Evolutionary conservation across 2,329 filamentous ascomycete species (phyloP).

Genomic region (Colletotrichum spinosum): DNA sequence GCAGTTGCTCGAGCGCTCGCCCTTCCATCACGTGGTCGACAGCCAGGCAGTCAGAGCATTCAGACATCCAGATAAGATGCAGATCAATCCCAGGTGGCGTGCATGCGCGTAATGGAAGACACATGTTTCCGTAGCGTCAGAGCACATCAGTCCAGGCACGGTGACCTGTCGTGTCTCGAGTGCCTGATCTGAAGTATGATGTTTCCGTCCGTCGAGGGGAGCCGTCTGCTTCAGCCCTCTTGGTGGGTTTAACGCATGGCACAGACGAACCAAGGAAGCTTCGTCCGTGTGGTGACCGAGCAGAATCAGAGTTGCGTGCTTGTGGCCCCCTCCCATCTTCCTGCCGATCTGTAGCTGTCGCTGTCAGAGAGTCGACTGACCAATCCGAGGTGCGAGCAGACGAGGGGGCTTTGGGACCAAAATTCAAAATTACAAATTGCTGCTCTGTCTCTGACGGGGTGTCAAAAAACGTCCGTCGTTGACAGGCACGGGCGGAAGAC

Average conservation of each 20-base stretch:
- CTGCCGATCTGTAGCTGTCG: not conserved
- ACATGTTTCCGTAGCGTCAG: too few relatives aligned
- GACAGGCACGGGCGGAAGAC: conserved; percentile 18
- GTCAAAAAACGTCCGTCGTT: conserved; percentile 29
- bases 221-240: conserved; percentile 6
- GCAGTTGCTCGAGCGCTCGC: conserved; percentile 8
- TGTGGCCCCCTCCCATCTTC: conserved; percentile 21
- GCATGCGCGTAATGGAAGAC: too few relatives aligned
- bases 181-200: conserved; percentile 23
- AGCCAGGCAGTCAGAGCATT: too few relatives aligned
- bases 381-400: conserved; percentile 27
- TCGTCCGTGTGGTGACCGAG: not conserved
- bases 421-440: conserved; percentile 24
- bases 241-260: conserved; percentile 10
- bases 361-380: conserved; percentile 23
- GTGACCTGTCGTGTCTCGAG: conserved; percentile 22
- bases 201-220: conserved; percentile 8
- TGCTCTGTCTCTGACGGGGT: conserved; percentile 8
- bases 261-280: conserved; percentile 23
- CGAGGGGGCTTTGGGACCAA: conserved; percentile 19
- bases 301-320: conserved; percentile 1
- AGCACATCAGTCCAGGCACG: conserved; percentile 14
- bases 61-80: too few relatives aligned
- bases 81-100: too few relatives aligned
- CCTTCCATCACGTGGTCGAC: too few relatives aligned